phyloP scores from a whole-genome alignment of 108 stramenopile genomes.

The Fistulifera solaris region DNA sequence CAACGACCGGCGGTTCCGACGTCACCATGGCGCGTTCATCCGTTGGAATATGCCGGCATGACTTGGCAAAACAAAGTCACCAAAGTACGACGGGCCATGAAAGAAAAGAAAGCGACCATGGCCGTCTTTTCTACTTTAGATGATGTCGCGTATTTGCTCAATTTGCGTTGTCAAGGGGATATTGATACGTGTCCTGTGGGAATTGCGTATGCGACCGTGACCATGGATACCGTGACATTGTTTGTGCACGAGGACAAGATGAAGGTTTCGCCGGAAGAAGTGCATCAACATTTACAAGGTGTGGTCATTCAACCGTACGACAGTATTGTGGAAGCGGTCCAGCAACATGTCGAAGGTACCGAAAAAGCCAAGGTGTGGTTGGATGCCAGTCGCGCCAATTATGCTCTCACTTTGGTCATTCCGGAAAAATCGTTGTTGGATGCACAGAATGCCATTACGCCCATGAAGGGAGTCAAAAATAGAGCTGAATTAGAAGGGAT shows the following conservation, averaged over 20 bases:
- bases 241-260: slow-evolving; percentile 49
- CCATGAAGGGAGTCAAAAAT: slow-evolving; percentile 94
- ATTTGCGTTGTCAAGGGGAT: slow-evolving; percentile 87
- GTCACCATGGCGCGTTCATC: slow-evolving; percentile 83
- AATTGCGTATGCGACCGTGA: slow-evolving; percentile 85
- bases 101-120: slow-evolving; percentile 54
- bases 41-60: slow-evolving; percentile 84
- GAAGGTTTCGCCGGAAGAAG: slow-evolving; percentile 47
- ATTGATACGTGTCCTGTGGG: slow-evolving; percentile 81
- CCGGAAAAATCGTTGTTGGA: slow-evolving; percentile 40
- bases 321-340: slow-evolving; percentile 44
- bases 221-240: slow-evolving; percentile 49
- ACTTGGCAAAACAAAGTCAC: slow-evolving; percentile 69
- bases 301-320: slow-evolving; percentile 63
- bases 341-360: slow-evolving; percentile 31
- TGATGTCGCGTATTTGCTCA: slow-evolving; percentile 95
- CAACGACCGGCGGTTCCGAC: slow-evolving; percentile 67
- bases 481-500: slow-evolving; percentile 79
- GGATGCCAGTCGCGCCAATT: slow-evolving; percentile 39
- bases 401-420: slow-evolving; percentile 35
- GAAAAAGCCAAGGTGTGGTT: slow-evolving; percentile 38
- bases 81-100: slow-evolving; percentile 64
- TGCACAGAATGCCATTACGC: slow-evolving; percentile 78
- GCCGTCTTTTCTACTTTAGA: slow-evolving; percentile 86
- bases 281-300: slow-evolving; percentile 46